Base-by-base conservation (phyloP, 306 rosid genomes). In the Notholithocarpus densiflorus region DNA sequence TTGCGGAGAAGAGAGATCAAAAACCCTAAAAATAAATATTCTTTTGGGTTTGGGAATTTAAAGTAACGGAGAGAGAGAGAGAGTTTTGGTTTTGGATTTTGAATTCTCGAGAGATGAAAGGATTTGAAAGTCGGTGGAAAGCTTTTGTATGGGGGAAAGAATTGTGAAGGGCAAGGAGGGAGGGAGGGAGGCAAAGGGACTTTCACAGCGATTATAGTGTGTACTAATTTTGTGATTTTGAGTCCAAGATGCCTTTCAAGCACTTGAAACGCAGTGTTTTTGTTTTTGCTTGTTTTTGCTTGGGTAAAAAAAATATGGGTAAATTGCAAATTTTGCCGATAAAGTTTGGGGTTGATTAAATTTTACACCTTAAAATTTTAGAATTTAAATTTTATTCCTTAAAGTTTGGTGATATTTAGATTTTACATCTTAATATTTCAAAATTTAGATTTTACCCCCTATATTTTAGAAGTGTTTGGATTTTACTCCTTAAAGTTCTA, bases 361-460 rank as follows among this genome's bases (percentile, higher is more conserved):
- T 37, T 37, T 34, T 37, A 6, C 0, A 2, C 0, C 0, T 1
- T 37, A 0, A 37, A 2, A 0, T 37, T 37, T 37, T 0, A 2
- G 0, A 37, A 37, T 37, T 37, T 37, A 0, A 0, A 7, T 37
- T 37, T 37, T 37, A 7, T 0, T 3, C 0, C 11, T 1, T 34
- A 2, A 34, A 34, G 0, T 34, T 34, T 34, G 0, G 2, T 6
- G 8, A 34, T 34, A 0, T 37, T 37, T 37, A 0, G 3, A 37
- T 37, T 37, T 37, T 2, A 37, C 0, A 7, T 0, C 2, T 0
- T 7, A 7, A 37, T 0, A 2, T 7, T 34, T 34, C 0, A 34
- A 0, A 34, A 34, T 34, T 34, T 34, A 0, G 0, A 37, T 37
- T 37, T 37, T 37, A 37, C 2, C 10, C 11, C 0, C 0, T 37